Percentiles rank a stretch among this genome's conserved stretches.
These are phyloP conservation scores for Suillus subalutaceus DNA, from an alignment of 768 basidiomycete genomes.

Conservation along the genomic window DNA sequence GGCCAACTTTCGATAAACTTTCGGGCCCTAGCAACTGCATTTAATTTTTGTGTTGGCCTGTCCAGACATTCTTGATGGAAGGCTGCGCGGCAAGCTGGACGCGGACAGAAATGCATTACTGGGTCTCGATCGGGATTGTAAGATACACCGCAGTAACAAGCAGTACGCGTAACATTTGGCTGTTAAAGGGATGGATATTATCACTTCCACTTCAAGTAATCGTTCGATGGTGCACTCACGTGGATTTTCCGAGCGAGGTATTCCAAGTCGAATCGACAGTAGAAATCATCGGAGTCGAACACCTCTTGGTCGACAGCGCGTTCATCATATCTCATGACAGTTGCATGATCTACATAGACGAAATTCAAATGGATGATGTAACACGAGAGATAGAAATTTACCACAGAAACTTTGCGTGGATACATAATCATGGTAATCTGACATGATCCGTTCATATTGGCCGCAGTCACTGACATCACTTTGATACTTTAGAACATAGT, in stretches of 20 bases:
- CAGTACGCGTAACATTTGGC: constrained; percentile 42
- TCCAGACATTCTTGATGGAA: constrained; percentile 55
- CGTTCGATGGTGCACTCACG: constrained; percentile 29
- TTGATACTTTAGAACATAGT: neutral
- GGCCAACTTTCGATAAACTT: constrained; percentile 43
- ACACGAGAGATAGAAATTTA: constrained; percentile 23
- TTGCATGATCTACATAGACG: constrained; percentile 38
- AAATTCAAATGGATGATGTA: constrained; percentile 5
- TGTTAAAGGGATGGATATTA: constrained; percentile 21
- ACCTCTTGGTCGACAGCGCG: constrained; percentile 36
- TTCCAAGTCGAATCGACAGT: constrained; percentile 47
- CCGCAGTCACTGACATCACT: constrained; percentile 47
- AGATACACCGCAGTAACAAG: constrained; percentile 49
- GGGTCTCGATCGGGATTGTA: constrained; percentile 47
- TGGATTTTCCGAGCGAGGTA: constrained; percentile 34
- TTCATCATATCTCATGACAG: constrained; percentile 43
- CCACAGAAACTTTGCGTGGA: constrained; percentile 49
- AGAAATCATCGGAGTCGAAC: constrained; percentile 50
- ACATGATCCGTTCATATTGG: constrained; percentile 50
- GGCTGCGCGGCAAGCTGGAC: constrained; percentile 46
- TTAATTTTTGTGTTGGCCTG: constrained; percentile 25
- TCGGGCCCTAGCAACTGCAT: constrained; percentile 17
- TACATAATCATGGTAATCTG: constrained; percentile 52
- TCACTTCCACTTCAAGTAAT: neutral
- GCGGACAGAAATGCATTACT: constrained; percentile 62